Conservation (phyloP, 2,329 filamentous ascomycete species). For the Exophiala aquamarina region DNA sequence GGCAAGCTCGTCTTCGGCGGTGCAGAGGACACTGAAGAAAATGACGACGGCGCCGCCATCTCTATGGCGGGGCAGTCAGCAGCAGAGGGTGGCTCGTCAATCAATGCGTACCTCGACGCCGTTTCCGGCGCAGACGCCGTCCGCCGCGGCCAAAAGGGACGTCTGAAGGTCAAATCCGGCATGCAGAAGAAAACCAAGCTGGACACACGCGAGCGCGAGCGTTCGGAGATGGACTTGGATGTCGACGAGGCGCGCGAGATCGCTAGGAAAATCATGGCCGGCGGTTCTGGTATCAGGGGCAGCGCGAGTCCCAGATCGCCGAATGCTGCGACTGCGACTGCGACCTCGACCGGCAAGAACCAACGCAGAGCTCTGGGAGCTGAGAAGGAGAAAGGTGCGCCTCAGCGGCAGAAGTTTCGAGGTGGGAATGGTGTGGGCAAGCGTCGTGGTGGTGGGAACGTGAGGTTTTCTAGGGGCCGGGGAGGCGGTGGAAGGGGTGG, state of each 20-base stretch:
- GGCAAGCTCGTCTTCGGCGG: slow-evolving; percentile 46
- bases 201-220: slow-evolving; percentile 31
- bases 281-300: slow-evolving; percentile 10
- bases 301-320: slow-evolving; percentile 6
- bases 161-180: slow-evolving; percentile 58
- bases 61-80: slow-evolving; percentile 30
- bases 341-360: slow-evolving; percentile 8
- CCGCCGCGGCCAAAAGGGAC: slow-evolving; percentile 58
- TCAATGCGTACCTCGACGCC: slow-evolving; percentile 63
- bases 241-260: slow-evolving; percentile 46
- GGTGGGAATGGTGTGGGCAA: slow-evolving; percentile 20
- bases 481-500: slow-evolving; percentile 12
- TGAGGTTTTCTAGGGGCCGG: slow-evolving; percentile 11
- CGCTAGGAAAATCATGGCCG: slow-evolving; percentile 24
- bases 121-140: slow-evolving; percentile 61
- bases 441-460: slow-evolving; percentile 13
- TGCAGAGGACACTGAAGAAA: slow-evolving; percentile 33
- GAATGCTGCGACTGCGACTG: neutral
- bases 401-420: slow-evolving; percentile 16
- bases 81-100: slow-evolving; percentile 27
- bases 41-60: slow-evolving; percentile 47
- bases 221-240: slow-evolving; percentile 46
- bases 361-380: slow-evolving; percentile 25
- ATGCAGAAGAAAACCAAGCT: slow-evolving; percentile 35
- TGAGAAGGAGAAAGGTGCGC: slow-evolving; percentile 21